These are phyloP conservation scores for Agaricus subrufescens DNA, from an alignment of 768 basidiomycete species.

Conservation along the genomic window DNA sequence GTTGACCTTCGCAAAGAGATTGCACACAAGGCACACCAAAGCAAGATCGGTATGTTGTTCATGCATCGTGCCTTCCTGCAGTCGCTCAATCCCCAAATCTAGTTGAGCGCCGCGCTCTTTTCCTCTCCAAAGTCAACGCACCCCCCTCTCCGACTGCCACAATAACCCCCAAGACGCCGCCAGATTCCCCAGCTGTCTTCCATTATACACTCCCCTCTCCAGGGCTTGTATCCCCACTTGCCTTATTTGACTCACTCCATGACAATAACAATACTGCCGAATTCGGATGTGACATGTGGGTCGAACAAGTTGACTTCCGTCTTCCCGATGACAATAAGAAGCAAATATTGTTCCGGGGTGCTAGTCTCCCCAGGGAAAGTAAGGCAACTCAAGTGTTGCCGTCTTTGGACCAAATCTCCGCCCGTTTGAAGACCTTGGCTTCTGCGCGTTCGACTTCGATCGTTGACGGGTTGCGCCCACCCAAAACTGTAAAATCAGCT, in stretches of 20 bases:
- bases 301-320: conserved; percentile 66
- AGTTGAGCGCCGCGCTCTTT: conserved; percentile 73
- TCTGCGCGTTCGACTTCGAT: conserved; percentile 8
- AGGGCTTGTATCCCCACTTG: conserved; percentile 58
- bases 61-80: neutral
- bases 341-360: conserved; percentile 10
- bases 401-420: conserved; percentile 74
- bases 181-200: conserved; percentile 66
- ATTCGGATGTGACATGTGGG: conserved; percentile 41
- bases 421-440: conserved; percentile 43
- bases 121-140: conserved; percentile 70
- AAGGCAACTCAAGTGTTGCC: conserved; percentile 33
- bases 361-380: conserved; percentile 15
- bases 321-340: conserved; percentile 25
- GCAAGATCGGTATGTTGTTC: conserved; percentile 60
- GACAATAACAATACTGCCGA: conserved; percentile 23
- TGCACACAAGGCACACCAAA: conserved; percentile 65
- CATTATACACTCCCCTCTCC: conserved; percentile 68
- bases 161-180: conserved; percentile 56
- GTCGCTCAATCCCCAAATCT: conserved; percentile 7
- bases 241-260: conserved; percentile 49
- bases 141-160: conserved; percentile 59
- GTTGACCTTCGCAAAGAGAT: conserved; percentile 71
- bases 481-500: conserved; percentile 16
- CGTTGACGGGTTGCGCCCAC: conserved; percentile 11